Conservation (phyloP, 2,329 filamentous ascomycete species). For the Xylaria sp. region DNA sequence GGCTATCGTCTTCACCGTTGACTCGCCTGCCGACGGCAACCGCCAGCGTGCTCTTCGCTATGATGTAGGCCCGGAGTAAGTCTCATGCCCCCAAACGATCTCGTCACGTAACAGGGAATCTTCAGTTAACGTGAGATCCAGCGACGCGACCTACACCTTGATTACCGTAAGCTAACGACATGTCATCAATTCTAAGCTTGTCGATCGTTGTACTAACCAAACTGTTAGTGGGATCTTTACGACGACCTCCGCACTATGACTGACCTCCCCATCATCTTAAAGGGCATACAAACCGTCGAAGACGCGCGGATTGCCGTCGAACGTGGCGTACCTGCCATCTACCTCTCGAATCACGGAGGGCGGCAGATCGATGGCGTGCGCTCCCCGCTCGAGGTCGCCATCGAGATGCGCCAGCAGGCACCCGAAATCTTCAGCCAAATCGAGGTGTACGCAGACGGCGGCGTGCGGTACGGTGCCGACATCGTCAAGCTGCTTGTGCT, state of each 20-base stretch:
- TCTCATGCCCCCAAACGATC: neutral
- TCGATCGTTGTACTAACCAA: neutral
- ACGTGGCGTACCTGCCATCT: neutral
- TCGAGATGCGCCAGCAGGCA: neutral
- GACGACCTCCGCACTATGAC: neutral
- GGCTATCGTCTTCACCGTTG: neutral
- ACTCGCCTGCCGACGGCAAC: neutral
- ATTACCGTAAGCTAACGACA: neutral
- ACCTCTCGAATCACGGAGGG: neutral
- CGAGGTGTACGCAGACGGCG: neutral
- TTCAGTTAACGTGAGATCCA: neutral
- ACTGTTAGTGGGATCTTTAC: neutral
- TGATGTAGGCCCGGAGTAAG: neutral
- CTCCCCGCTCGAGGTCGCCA: neutral
- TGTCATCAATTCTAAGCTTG: neutral
- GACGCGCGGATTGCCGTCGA: neutral
- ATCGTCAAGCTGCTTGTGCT: neutral
- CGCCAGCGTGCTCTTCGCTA: neutral
- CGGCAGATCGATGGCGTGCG: neutral
- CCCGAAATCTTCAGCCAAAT: neutral
- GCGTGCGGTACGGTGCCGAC: neutral
- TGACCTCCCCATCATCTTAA: neutral
- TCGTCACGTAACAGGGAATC: neutral
- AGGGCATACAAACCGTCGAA: constrained; percentile 1
- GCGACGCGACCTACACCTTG: neutral